Percentiles rank a stretch among this genome's conserved stretches.
phyloP scores from a whole-genome alignment of 441 rosid genomes.

The Jatropha multifida region DNA sequence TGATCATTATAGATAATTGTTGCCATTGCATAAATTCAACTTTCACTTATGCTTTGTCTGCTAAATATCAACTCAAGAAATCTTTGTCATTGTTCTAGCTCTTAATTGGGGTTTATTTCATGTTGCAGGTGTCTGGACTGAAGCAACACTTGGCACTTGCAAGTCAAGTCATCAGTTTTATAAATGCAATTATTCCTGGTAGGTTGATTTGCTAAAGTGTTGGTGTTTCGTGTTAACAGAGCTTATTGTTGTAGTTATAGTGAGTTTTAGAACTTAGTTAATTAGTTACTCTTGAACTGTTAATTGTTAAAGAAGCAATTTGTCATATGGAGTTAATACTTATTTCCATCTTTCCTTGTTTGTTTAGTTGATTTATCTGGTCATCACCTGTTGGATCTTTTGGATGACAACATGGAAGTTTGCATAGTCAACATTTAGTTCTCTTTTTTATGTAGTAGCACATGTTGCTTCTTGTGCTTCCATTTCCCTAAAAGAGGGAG shows the following conservation, averaged over 20 bases:
- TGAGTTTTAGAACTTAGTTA: not conserved
- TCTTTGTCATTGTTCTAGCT: constrained; percentile 5
- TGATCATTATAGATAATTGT: not conserved
- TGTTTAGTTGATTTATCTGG: not conserved
- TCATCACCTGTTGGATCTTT: not conserved
- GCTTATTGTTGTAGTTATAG: not conserved
- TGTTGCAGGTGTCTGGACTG: constrained; percentile 88
- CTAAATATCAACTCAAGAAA: not conserved
- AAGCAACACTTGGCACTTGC: constrained; percentile 99
- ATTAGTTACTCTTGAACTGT: not conserved
- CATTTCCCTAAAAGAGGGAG: not conserved
- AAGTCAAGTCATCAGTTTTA: constrained; percentile 96
- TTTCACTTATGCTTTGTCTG: not conserved
- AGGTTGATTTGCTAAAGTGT: constrained; percentile 29
- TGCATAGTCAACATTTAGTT: not conserved
- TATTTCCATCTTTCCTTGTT: constrained; percentile 1
- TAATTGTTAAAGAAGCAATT: not conserved
- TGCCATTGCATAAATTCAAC: not conserved
- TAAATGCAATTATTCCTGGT: constrained; percentile 91
- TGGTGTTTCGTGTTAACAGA: not conserved
- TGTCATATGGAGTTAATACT: no score
- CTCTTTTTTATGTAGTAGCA: not conserved
- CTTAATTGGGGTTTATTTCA: constrained; percentile 25
- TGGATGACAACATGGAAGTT: constrained; percentile 1
- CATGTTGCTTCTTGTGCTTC: not conserved